Evolutionary conservation across 2,329 filamentous ascomycete species (phyloP), one percentile per base, ranked within the genome.

Genomic region (Colletotrichum cordylinicola): DNA sequence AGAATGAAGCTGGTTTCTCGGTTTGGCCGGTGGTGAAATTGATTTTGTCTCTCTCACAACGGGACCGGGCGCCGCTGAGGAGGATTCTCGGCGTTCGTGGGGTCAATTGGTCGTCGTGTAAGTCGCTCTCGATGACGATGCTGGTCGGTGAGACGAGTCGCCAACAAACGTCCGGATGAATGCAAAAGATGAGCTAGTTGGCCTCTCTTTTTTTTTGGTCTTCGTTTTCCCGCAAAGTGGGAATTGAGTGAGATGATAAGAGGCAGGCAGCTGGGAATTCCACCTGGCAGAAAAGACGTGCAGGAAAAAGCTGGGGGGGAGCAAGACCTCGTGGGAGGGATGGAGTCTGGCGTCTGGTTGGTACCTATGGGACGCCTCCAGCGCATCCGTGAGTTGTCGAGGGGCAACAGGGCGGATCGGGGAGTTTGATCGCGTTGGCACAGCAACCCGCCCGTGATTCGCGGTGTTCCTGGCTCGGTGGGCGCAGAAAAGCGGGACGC

Each of bases 331-430:
- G 43, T 21, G 43, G 43, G 43, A 52, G 43, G 43, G 43, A 52
- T 52, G 64, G 16, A 24, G 61, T 64, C 31, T 52, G 64, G 16
- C 12, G 62, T 64, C 31, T 15, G 35, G 35, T 15, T 21, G 55
- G 65, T 37, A 58, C 31, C 65, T 61, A 65, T 39, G 69, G 18
- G 67, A 62, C 16, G 16, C 29, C 21, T 48, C 69, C 74, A 67
- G 70, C 70, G 74, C 70, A 76, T 76, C 65, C 70, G 65, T 52
- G 64, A 76, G 74, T 74, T 52, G 74, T 76, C 65, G 74, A 74
- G 74, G 73, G 74, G 74, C 74, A 76, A 76, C 74, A 74, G 64
- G 58, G 60, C 64, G 65, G 74, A 76, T 76, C 74, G 70, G 74
- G 48, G 58, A 76, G 70, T 74, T 74, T 29, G 29, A 31, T 48